Evolutionary conservation across 129 eudicot genomes (phyloP).

Genomic region (Tagetes erecta): DNA sequence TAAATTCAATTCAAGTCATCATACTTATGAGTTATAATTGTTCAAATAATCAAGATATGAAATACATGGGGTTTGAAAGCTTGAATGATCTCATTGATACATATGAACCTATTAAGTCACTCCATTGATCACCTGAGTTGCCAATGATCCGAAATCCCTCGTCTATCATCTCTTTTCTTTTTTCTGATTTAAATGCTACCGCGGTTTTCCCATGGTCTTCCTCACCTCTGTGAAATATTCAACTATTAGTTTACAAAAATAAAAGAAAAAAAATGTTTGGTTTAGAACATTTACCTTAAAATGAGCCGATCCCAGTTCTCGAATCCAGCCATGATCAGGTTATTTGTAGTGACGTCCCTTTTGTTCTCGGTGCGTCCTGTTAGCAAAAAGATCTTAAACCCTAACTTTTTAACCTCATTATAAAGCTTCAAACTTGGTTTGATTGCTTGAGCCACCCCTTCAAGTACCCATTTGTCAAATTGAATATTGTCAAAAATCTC

Average conservation of each 20-base stretch:
- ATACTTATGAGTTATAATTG: constrained; percentile 8
- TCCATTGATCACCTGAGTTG: constrained; percentile 93
- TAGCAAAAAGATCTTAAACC: constrained; percentile 67
- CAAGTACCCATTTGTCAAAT: constrained; percentile 86
- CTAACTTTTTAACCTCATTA: constrained; percentile 55
- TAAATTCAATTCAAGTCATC: constrained; percentile 9
- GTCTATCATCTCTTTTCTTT: constrained; percentile 62
- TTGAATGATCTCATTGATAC: constrained; percentile 70
- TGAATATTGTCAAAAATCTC: constrained; percentile 57
- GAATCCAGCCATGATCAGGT: constrained; percentile 66
- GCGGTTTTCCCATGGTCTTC: constrained; percentile 77
- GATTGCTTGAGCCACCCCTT: constrained; percentile 64
- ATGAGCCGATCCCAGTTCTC: constrained; percentile 84
- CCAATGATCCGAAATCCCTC: constrained; percentile 79
- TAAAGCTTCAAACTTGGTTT: constrained; percentile 72
- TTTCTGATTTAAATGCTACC: constrained; percentile 61
- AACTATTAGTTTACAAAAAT: neutral
- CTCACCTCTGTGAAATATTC: constrained; percentile 36
- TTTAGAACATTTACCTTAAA: constrained; percentile 50
- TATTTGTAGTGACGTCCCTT: constrained; percentile 50
- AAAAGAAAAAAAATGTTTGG: neutral
- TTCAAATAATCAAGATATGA: constrained; percentile 46
- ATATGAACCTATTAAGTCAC: constrained; percentile 68
- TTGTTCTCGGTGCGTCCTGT: constrained; percentile 76
- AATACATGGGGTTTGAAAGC: constrained; percentile 89